Base-by-base conservation (phyloP, 192 early-diverging fungal genomes). In the Pilaira anomala region DNA sequence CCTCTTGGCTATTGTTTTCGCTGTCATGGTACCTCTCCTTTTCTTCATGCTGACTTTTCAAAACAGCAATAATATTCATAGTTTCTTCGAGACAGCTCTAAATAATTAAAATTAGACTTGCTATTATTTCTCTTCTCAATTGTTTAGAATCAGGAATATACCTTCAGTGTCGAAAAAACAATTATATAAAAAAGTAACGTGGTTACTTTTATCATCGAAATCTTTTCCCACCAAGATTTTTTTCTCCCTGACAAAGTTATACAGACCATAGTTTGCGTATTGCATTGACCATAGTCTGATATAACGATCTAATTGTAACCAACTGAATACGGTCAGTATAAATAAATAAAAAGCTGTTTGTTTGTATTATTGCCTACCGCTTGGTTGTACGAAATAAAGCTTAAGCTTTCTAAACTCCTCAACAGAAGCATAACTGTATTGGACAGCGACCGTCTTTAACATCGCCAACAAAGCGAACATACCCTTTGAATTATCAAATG, bases 401-500 rank as follows among this genome's bases (percentile, higher is more conserved):
- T 56, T 56, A 36, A 56, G 54, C 41, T 56, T 56, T 39, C 54
- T 56, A 56, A 56, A 56, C 54, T 39, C 30, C n/a, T 56, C 54
- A 39, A 56, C 36, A 36, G 33, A 39, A 9, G 14, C 36, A 56
- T 56, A 21, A 21, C 19, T 56, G 54, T 56, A 39, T 3, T 19
- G 29, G 54, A 21, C 30, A 18, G 54, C 18, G 36, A 36, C n/a
- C 13, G 54, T 56, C 18, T 33, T 56, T 29, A 56, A n/a, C 54
- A 56, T 56, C 21, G 54, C 54, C 30, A 56, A 18, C 54, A 56
- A 39, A 14, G 54, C 4, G 39, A 40, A 56, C 54, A 36, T 56
- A n/a, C 33, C 54, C 54, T 56, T 56, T 40, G 54, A 56, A n/a
- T 40, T 56, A 33, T 56, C 30, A 40, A 56, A 56, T 1, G 16